Conservation (phyloP, 1,284 basidiomycete genomes). For the Tranzscheliella williamsii region DNA sequence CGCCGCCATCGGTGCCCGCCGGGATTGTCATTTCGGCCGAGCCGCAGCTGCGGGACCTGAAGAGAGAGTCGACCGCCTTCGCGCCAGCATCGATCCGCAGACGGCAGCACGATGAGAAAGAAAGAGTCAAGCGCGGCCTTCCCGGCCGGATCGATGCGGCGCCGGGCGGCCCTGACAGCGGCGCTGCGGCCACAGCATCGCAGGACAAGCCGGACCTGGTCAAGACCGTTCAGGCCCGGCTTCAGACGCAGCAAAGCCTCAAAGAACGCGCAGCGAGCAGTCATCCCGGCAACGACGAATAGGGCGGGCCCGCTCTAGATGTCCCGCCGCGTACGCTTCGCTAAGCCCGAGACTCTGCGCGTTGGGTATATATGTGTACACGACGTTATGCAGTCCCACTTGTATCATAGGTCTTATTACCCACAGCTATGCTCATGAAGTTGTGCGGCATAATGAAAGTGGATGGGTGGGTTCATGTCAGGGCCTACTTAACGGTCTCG, state of each 20-base stretch:
- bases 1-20: constrained; percentile 20
- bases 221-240: constrained; percentile 20
- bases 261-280: not conserved
- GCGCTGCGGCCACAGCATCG: constrained; percentile 1
- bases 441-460: too few species aligned
- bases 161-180: too few species aligned
- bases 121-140: constrained; percentile 38
- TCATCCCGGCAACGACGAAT: not conserved
- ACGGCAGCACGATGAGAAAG: constrained; percentile 40
- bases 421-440: too few species aligned
- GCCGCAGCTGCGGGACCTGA: constrained; percentile 57
- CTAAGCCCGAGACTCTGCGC: not conserved
- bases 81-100: constrained; percentile 53
- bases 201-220: constrained; percentile 17
- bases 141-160: constrained; percentile 44
- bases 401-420: too few species aligned
- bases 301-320: not conserved
- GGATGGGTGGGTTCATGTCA: too few species aligned
- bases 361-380: too few species aligned
- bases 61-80: constrained; percentile 54
- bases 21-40: constrained; percentile 44
- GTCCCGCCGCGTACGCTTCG: not conserved
- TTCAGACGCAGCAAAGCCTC: not conserved
- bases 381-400: too few species aligned
- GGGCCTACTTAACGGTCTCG: too few species aligned